phyloP scores from a whole-genome alignment of 1,284 basidiomycete species.

The Microbotryum lychnidis-dioicae region DNA sequence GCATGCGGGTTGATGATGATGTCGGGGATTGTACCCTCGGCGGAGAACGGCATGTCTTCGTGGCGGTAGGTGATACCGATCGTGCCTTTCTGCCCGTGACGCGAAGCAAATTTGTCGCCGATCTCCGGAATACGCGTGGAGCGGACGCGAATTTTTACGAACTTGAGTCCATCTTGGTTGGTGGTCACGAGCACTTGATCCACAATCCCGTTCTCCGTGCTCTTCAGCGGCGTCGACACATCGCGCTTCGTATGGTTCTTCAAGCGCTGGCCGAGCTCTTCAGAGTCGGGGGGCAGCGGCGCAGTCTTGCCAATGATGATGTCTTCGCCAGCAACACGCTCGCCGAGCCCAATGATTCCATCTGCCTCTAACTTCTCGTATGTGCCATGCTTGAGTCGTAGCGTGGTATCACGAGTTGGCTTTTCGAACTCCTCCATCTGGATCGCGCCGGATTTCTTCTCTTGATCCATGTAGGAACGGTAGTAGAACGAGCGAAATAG shows the following conservation, averaged over 20 bases:
- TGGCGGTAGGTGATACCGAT: conserved; percentile 98
- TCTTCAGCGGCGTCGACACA: conserved; percentile 94
- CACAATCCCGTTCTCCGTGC: conserved; percentile 93
- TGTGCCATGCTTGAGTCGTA: conserved; percentile 95
- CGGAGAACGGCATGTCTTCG: conserved; percentile 99
- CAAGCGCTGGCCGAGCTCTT: conserved; percentile 91
- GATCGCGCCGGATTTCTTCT: conserved; percentile 91
- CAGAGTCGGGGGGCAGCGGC: conserved; percentile 89
- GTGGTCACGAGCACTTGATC: conserved; percentile 97
- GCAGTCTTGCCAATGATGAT: conserved; percentile 99
- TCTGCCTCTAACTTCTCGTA: conserved; percentile 98
- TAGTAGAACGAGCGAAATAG: conserved; percentile 99
- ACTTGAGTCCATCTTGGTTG: conserved; percentile 91
- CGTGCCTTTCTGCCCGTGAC: conserved; percentile 99
- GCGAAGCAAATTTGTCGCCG: conserved; percentile 98
- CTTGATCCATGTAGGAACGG: conserved; percentile 82
- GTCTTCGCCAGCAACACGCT: conserved; percentile 90
- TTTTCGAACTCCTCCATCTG: conserved; percentile 96
- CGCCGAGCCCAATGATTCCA: conserved; percentile 90
- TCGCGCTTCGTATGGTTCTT: conserved; percentile 84
- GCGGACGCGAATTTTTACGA: conserved; percentile 94
- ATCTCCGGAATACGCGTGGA: conserved; percentile 94
- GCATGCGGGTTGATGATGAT: conserved; percentile 99
- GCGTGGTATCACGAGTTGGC: conserved; percentile 82
- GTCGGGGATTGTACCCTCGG: conserved; percentile 91